phyloP scores from a whole-genome alignment of 1,284 basidiomycete species.

The Ceratorhiza oryzae-sativae region DNA sequence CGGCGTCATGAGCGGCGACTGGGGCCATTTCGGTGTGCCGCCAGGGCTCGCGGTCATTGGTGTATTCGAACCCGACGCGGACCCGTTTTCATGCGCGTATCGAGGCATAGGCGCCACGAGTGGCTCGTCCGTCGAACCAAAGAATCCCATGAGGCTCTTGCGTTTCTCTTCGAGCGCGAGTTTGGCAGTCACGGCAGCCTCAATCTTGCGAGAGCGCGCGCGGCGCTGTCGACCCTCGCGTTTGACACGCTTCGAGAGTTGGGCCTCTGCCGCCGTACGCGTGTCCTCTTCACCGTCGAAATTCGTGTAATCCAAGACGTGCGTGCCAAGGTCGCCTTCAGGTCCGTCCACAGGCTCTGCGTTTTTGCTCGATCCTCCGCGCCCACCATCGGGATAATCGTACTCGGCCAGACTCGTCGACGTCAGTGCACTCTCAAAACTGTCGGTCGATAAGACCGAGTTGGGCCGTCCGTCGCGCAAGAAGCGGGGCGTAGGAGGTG shows the following conservation, averaged over 20 bases:
- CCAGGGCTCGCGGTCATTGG: constrained; percentile 8
- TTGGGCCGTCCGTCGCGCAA: constrained; percentile 45
- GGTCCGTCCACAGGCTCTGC: constrained; percentile 20
- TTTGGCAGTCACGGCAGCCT: constrained; percentile 44
- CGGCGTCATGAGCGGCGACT: constrained; percentile 33
- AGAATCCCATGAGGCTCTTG: background rate
- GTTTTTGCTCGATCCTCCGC: background rate
- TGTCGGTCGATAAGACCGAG: constrained; percentile 52
- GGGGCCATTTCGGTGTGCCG: constrained; percentile 17
- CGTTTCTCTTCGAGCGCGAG: constrained; percentile 37
- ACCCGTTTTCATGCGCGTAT: constrained; percentile 10
- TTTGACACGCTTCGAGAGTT: constrained; percentile 66
- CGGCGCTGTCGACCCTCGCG: constrained; percentile 75
- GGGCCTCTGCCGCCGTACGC: constrained; percentile 65
- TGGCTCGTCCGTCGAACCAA: constrained; percentile 5
- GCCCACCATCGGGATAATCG: constrained; percentile 50
- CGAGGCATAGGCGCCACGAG: constrained; percentile 12
- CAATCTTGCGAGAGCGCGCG: constrained; percentile 56
- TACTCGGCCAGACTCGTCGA: constrained; percentile 57
- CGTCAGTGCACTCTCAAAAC: constrained; percentile 43
- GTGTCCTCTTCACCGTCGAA: constrained; percentile 82
- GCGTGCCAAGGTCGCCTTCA: constrained; percentile 48
- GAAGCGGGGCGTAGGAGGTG: constrained; percentile 57
- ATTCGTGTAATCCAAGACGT: constrained; percentile 75
- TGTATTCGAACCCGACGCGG: constrained; percentile 10